Base-by-base conservation (phyloP, 306 rosid species). In the Chamaecrista fasciculata region DNA sequence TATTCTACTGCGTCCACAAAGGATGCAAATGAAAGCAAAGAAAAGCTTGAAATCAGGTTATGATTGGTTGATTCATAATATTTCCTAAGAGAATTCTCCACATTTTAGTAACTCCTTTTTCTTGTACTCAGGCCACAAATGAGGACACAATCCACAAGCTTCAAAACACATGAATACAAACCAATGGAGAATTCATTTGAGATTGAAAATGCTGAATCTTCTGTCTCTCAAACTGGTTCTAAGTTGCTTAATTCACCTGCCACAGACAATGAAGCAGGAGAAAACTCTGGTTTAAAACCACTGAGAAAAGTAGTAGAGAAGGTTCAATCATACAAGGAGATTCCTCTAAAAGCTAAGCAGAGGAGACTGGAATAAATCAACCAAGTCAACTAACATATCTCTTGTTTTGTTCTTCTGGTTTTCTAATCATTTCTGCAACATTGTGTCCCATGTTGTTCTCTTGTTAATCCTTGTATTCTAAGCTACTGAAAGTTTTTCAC, bases 141-240 rank as follows among this genome's bases (percentile, higher is more conserved):
- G 73, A 86, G 91, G 78, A 86, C 89, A 68, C 96, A 83, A 67
- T 92, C 96, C 58, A 66, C 80, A 28, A 68, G 83, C 46, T 81
- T 80, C 39, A 90, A 63, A 52, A 42, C 76, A 64, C 82, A 79
- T 15, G 77, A 78, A 81, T 80, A 57, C 19, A 79, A 83, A 56
- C 76, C 79, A 16, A 39, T 58, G 25, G 92, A 81, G 23, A 88
- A 81, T 67, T 79, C 85, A 67, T 86, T 86, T 31, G 94, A 90
- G 78, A 70, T 82, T 75, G 94, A 88, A 15, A 84, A 90, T 61
- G 88, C 80, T 29, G 83, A 61, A 56, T 15, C 51, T 25, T 47
- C 50, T 60, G 33, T 60, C 52, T 33, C 52, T 42, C 67, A 66
- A 40, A 39, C 73, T 29, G 39, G 24, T 52, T 49, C 21, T 20